Base-by-base conservation (phyloP, 176 grass and related monocot genomes). In the Thinopyrum elongatum region DNA sequence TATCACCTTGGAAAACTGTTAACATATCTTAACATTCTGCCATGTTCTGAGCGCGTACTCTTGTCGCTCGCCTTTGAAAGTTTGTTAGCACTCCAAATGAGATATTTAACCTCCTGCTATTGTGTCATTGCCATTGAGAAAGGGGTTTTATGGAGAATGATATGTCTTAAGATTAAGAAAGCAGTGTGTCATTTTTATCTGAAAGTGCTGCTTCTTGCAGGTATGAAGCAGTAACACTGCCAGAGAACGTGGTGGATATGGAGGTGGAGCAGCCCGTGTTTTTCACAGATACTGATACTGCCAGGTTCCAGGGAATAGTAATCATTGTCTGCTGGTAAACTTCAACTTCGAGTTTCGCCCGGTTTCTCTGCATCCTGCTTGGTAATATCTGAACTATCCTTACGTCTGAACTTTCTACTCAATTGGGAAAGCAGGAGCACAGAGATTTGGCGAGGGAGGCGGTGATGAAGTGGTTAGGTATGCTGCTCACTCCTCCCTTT, bases 211-310 rank as follows among this genome's bases (percentile, higher is more conserved):
- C 57, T 87, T 72, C 53, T 34, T 93, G 70, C 81, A 98, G 96
- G 88, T 94, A 91, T 26, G 96, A 98, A 89, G 74, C 96, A 60
- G 93, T 98, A 47, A 98, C 96, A 68, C 79, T 98, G 36, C 92
- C 93, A 36, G 87, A 88, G 75, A 88, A 85, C 58, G 30, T 58
- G 72, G 74, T 80, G 58, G 88, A 95, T 44, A 85, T 87, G 87
- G 93, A 91, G 42, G 23, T 90, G 85, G 95, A 98, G 82, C 86
- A 89, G 42, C 81, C 91, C 66, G 84, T 95, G 77, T 59, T 75
- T 80, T 88, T 88, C 78, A 71, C 84, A n/a, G 84, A 92, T 44
- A 26, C 51, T 81, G 13, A 91, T 34, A 49, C 88, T 82, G 12
- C 88, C 68, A 94, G 71, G 84, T 91, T 92, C 80, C 78, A 69